Base-by-base conservation (phyloP, 768 basidiomycete genomes). In the Boletus tomentosulus region DNA sequence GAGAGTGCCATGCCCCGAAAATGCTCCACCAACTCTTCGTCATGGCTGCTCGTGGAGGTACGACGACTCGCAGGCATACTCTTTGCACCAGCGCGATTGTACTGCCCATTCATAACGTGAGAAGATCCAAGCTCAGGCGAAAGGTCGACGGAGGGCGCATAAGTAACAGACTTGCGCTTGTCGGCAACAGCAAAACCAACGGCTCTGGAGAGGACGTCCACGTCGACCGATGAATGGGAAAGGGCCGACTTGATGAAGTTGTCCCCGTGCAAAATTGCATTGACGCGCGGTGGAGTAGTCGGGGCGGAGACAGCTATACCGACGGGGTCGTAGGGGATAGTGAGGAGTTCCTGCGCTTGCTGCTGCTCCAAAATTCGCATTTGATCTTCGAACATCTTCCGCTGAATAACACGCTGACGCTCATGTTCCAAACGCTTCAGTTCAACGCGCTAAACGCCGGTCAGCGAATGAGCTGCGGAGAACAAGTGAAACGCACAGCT, bases 311-410 rank as follows among this genome's bases (percentile, higher is more conserved):
- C 87, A 15, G 93, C 92, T 45, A 93, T 70, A 63, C 76, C 76
- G 56, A 74, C 73, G n/a, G 79, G 58, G 56, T 88, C 86, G 66
- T 80, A 82, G 34, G 88, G 87, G 62, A 92, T 79, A 60, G 71
- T 81, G 64, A 94, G 83, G 37, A 93, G 79, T 67, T 93, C 90
- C 59, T 89, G 86, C 12, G 84, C 85, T 73, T 98, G 95, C 70
- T 92, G 86, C 59, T 88, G 86, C 74, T 98, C 94, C 59, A 98
- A 81, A 50, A 80, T 85, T 51, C 88, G 87, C 95, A 97, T 97
- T 74, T 97, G 93, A 63, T 96, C 92, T 73, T 98, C 95, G 71
- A 98, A 98, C 64, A 91, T 73, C 72, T 85, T 88, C 67, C 93
- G 86, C 69, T 96, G 94, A 41, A 90, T 69, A 37, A 75, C 75